Base-by-base conservation (phyloP, 345 rosid species). In the Populus euphratica region DNA sequence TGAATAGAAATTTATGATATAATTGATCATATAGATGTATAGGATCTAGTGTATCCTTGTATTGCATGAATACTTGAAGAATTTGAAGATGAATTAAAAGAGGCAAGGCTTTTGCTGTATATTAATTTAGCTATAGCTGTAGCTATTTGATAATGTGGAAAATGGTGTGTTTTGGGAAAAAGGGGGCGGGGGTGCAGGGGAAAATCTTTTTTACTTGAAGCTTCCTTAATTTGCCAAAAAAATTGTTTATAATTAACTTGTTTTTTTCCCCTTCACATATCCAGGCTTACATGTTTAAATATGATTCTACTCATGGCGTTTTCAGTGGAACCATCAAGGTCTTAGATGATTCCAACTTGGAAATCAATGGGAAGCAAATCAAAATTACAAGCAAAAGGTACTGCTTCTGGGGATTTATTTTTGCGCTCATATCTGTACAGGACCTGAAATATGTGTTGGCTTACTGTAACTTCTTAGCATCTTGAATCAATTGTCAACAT, bases 221-320 rank as follows among this genome's bases (percentile, higher is more conserved):
- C 43, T 35, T 68, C 52, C 70, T 54, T 11, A 23, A 61, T 66
- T 61, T 67, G 59, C 23, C 23, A 50, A 69, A 69, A 21, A 67
- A 70, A 62, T 72, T 35, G 54, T 75, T 70, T 59, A 59, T 59
- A 25, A n/a, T 59, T 59, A n/a, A 23, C 56, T 74, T 13, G 63
- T 68, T 66, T 16, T 70, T n/a, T 38, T 14, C 21, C 44, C 73
- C 65, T 23, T 50, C 25, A 64, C 83, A 50, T 72, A 31, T 72
- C 49, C 88, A 96, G 99, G 98, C 98, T 83, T 96, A 96, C 85
- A 93, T 96, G 99, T 80, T 94, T 73, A 96, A 90, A 86, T 96
- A 96, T 36, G 99, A 96, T 83, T 96, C 99, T 17, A 96, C 99
- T 77, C 99, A 96, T 81, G 98, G 99, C 66, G 82, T 82, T 85